A percentile compares a stretch with the other conserved stretches of the same genome.
Conservation (phyloP, 176 grass and related monocot species). For the Ampelocalamus luodianensis region DNA sequence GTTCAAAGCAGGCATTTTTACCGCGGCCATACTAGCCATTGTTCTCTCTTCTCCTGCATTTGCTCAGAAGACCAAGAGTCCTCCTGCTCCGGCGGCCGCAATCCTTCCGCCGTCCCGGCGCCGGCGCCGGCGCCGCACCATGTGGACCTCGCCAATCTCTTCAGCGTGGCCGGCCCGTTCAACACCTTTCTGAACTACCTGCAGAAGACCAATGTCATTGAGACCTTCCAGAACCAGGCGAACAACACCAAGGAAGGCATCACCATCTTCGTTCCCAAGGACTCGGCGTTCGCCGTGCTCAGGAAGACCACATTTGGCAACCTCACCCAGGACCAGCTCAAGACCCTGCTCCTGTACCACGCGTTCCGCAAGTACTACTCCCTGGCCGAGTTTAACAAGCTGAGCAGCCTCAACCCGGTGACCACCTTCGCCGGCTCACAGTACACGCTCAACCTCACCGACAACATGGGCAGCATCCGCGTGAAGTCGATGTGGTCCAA, state of each 20-base stretch:
- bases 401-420: slow-evolving; percentile 73
- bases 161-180: slow-evolving; percentile 87
- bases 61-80: slow-evolving; percentile 58
- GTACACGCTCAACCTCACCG: slow-evolving; percentile 79
- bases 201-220: slow-evolving; percentile 67
- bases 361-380: slow-evolving; percentile 88
- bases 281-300: slow-evolving; percentile 73
- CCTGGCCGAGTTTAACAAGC: slow-evolving; percentile 78
- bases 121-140: slow-evolving; percentile 61
- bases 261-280: slow-evolving; percentile 84
- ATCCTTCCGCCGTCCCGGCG: slow-evolving; percentile 58
- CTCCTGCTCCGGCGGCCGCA: slow-evolving; percentile 52
- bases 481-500: slow-evolving; percentile 90
- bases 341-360: slow-evolving; percentile 76
- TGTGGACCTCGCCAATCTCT: slow-evolving; percentile 84
- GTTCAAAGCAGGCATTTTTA: slow-evolving; percentile 39
- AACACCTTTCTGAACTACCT: slow-evolving; percentile 79
- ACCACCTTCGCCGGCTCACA: slow-evolving; percentile 71
- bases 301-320: slow-evolving; percentile 68
- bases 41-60: slow-evolving; percentile 51
- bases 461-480: slow-evolving; percentile 63
- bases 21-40: slow-evolving; percentile 48
- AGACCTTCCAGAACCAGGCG: slow-evolving; percentile 90
- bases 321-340: slow-evolving; percentile 81
- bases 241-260: slow-evolving; percentile 76